Evolutionary conservation across 306 rosid species (phyloP).

Genomic region (Cercis canadensis): DNA sequence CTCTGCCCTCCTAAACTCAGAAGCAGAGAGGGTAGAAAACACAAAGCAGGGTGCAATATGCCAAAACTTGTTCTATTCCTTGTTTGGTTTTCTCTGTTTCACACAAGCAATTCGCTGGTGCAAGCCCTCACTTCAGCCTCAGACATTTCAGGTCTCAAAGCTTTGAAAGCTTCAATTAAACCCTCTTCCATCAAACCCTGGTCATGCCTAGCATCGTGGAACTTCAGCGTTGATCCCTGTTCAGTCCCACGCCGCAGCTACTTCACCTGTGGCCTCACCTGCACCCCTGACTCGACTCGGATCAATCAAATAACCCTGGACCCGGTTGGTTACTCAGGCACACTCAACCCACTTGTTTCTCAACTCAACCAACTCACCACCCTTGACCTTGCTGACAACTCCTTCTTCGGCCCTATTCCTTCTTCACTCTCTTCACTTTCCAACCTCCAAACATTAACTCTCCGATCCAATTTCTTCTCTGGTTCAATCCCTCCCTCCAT

Average conservation of each 20-base stretch:
- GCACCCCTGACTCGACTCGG: conserved; percentile 62
- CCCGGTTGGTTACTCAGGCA: conserved; percentile 80
- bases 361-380: conserved; percentile 57
- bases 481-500: conserved; percentile 64
- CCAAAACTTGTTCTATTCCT: conserved; percentile 28
- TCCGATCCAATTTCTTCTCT: conserved; percentile 74
- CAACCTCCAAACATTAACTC: conserved; percentile 63
- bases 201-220: conserved; percentile 89
- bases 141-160: conserved; percentile 73
- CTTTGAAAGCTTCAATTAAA: conserved; percentile 78
- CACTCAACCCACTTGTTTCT: conserved; percentile 71
- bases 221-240: conserved; percentile 85
- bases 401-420: conserved; percentile 71
- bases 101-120: conserved; percentile 12
- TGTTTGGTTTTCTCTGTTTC: conserved; percentile 7
- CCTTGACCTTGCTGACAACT: conserved; percentile 78
- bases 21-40: neutral
- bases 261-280: conserved; percentile 84
- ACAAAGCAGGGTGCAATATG: conserved; percentile 23
- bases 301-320: conserved; percentile 87
- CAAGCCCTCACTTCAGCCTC: conserved; percentile 59
- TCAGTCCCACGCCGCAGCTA: conserved; percentile 67
- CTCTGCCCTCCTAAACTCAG: neutral
- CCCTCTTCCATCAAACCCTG: conserved; percentile 68
- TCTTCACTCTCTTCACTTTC: conserved; percentile 68